Evolutionary conservation across 2,329 filamentous ascomycete genomes (phyloP).

Genomic region (Neurospora crassa): DNA sequence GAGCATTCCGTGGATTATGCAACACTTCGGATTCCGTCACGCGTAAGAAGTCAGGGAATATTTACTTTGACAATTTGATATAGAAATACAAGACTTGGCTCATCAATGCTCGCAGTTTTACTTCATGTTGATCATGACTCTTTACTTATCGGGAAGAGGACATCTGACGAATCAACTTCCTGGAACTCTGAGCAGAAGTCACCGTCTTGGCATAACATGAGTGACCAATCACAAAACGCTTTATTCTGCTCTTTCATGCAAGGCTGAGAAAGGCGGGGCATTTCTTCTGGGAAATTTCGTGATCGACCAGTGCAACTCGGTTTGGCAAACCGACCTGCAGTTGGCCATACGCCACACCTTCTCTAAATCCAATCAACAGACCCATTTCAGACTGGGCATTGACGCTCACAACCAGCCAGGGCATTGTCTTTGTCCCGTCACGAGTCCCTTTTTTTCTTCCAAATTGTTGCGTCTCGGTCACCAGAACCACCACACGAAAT

Average conservation of each 20-base stretch:
- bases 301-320: conserved; percentile 3
- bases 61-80: background rate
- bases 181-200: background rate
- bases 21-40: background rate
- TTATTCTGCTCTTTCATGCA: conserved; percentile 1
- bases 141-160: background rate
- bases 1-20: background rate
- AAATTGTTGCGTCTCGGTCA: background rate
- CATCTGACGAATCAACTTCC: background rate
- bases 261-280: conserved; percentile 17
- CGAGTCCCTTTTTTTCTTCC: background rate
- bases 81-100: background rate
- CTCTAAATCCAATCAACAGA: background rate
- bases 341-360: background rate
- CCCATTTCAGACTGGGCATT: background rate
- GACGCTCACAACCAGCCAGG: no score
- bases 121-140: background rate
- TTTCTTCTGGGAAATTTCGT: conserved; percentile 10
- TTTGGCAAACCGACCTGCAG: background rate
- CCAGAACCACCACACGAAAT: background rate
- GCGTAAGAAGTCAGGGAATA: background rate
- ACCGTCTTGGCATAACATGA: background rate
- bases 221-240: background rate
- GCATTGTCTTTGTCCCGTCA: background rate
- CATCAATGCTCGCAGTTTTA: background rate